These are phyloP conservation scores for Penicillium chermesinum DNA, from an alignment of 495 filamentous ascomycete genomes.

Conservation along the genomic window DNA sequence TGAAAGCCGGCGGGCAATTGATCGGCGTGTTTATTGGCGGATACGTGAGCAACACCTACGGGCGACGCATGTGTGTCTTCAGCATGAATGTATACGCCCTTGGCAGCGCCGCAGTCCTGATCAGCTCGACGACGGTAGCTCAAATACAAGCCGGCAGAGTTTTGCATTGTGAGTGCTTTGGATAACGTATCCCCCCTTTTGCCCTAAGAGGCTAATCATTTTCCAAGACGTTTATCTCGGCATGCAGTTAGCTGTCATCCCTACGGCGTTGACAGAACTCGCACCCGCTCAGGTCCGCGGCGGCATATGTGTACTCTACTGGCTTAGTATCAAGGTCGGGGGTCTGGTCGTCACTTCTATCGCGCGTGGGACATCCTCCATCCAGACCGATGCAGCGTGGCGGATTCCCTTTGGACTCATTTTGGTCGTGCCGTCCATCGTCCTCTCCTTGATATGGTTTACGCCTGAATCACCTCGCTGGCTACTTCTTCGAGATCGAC, in stretches of 20 bases:
- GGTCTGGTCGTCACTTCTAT: slow-evolving; percentile 27
- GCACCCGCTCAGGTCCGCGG: slow-evolving; percentile 30
- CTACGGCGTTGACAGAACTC: slow-evolving; percentile 28
- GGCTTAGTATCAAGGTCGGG: slow-evolving; percentile 19
- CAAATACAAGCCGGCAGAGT: slow-evolving; percentile 31
- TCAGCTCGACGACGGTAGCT: slow-evolving; percentile 23
- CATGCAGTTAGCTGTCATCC: slow-evolving; percentile 31
- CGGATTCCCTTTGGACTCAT: slow-evolving; percentile 27
- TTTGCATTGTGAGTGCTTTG: slow-evolving; percentile 20
- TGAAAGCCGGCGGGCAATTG: slow-evolving; percentile 29
- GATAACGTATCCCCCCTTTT: neutral
- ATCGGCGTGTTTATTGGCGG: slow-evolving; percentile 23
- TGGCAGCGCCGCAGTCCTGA: slow-evolving; percentile 25
- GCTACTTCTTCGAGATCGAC: slow-evolving; percentile 27
- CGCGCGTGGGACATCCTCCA: slow-evolving; percentile 23
- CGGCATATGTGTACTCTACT: slow-evolving; percentile 30
- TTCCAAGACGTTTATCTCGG: slow-evolving; percentile 26
- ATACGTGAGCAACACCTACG: slow-evolving; percentile 25
- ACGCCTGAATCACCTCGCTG: slow-evolving; percentile 31
- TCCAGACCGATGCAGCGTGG: slow-evolving; percentile 25
- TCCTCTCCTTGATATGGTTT: slow-evolving; percentile 26
- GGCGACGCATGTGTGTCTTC: slow-evolving; percentile 31
- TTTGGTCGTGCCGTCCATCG: slow-evolving; percentile 22
- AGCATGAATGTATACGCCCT: slow-evolving; percentile 31
- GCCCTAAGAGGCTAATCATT: neutral